phyloP scores from a whole-genome alignment of 2,329 filamentous ascomycete species.

The Apiospora koreana region DNA sequence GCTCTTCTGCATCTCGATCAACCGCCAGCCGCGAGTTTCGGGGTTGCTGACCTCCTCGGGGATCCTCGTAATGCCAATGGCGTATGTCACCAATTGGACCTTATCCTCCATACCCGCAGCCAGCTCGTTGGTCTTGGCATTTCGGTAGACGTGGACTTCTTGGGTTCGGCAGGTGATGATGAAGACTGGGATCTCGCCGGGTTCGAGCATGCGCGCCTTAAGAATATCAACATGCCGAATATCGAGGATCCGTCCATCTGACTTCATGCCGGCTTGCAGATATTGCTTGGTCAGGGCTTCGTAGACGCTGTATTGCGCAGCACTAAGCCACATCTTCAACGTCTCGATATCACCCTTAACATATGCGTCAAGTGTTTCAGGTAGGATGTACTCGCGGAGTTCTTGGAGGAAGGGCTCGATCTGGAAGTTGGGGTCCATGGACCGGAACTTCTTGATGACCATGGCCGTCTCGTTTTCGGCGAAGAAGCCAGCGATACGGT shows the following conservation, averaged over 20 bases:
- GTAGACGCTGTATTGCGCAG: constrained; percentile 95
- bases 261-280: constrained; percentile 87
- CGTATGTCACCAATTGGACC: constrained; percentile 97
- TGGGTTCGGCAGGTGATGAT: constrained; percentile 96
- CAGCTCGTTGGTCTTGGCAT: constrained; percentile 84
- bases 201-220: constrained; percentile 77
- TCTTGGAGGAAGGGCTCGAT: constrained; percentile 93
- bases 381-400: constrained; percentile 95
- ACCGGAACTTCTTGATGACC: constrained; percentile 97
- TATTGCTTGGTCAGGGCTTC: constrained; percentile 97
- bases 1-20: constrained; percentile 99
- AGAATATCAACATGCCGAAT: constrained; percentile 92
- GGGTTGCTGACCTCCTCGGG: constrained; percentile 96
- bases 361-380: constrained; percentile 95
- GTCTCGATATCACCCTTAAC: constrained; percentile 94
- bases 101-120: constrained; percentile 98
- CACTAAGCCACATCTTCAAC: constrained; percentile 92
- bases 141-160: constrained; percentile 95
- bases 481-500: constrained; percentile 92
- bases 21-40: constrained; percentile 92
- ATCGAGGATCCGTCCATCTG: constrained; percentile 91
- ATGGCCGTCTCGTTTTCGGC: constrained; percentile 97
- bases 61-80: constrained; percentile 91
- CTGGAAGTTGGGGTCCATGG: constrained; percentile 94
- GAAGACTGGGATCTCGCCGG: constrained; percentile 89